phyloP scores from a whole-genome alignment of 495 filamentous ascomycete genomes.

The Tetracladium marchalianum region DNA sequence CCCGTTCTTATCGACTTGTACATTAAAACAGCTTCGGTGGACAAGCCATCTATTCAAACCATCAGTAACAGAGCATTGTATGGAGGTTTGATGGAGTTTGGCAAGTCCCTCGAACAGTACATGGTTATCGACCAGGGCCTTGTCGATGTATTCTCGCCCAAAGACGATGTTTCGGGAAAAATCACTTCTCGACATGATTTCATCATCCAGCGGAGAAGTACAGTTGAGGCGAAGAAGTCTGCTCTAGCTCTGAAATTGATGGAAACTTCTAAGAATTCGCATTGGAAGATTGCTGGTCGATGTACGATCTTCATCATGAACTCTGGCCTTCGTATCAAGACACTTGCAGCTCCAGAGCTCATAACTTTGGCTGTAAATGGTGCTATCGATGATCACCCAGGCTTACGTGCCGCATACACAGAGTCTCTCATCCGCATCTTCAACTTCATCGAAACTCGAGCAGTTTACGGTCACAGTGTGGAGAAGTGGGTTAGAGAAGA shows the following conservation, averaged over 20 bases:
- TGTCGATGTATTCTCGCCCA: conserved; percentile 63
- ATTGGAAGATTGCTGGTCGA: conserved; percentile 92
- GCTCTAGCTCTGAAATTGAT: conserved; percentile 73
- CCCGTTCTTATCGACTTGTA: conserved; percentile 78
- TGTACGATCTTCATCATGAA: conserved; percentile 83
- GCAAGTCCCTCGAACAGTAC: conserved; percentile 73
- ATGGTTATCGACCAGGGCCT: conserved; percentile 70
- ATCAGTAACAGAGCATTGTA: conserved; percentile 73
- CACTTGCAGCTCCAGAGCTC: conserved; percentile 68
- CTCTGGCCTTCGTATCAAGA: conserved; percentile 80
- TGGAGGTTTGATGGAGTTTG: conserved; percentile 79
- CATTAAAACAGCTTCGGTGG: conserved; percentile 78
- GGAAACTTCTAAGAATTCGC: conserved; percentile 62
- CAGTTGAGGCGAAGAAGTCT: conserved; percentile 75
- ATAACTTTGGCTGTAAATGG: conserved; percentile 78
- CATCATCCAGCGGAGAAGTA: conserved; percentile 60
- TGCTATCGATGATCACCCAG: conserved; percentile 83
- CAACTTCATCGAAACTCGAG: conserved; percentile 72
- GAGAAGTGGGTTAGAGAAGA: conserved; percentile 73
- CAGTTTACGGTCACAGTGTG: conserved; percentile 75
- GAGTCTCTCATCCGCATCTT: conserved; percentile 73
- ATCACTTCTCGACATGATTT: conserved; percentile 58
- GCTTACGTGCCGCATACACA: conserved; percentile 69
- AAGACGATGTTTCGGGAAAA: conserved; percentile 41
- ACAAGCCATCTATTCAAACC: conserved; percentile 89